phyloP scores from a whole-genome alignment of 441 rosid genomes.

The Isatis lusitanica region DNA sequence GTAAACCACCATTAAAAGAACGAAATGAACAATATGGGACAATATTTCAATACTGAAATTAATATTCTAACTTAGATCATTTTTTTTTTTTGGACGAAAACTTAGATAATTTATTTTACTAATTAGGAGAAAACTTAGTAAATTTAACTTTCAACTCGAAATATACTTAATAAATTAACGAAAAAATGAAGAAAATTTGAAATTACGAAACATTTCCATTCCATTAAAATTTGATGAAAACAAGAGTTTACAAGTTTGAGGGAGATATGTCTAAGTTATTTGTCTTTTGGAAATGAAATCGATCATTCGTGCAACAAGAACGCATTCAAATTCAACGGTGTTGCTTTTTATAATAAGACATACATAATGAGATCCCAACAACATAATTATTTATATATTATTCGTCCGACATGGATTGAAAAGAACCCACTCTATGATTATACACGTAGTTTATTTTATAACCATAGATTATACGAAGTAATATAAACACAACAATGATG shows the following conservation, averaged over 20 bases:
- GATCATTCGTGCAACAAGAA: constrained; percentile 29
- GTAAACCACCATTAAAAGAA: too few relatives aligned
- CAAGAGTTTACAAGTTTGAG: background rate
- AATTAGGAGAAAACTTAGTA: background rate
- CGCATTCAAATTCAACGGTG: constrained; percentile 17
- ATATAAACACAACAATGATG: background rate
- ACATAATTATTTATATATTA: constrained; percentile 20
- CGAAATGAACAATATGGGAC: too few relatives aligned
- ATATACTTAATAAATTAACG: background rate
- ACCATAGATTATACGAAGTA: constrained; percentile 5
- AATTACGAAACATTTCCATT: background rate
- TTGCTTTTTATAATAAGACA: constrained; percentile 25
- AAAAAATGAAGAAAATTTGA: background rate
- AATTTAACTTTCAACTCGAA: background rate
- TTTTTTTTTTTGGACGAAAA: too few relatives aligned
- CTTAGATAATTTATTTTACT: background rate
- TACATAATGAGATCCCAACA: constrained; percentile 27
- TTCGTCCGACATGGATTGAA: constrained; percentile 34
- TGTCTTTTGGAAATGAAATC: background rate
- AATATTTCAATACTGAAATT: background rate
- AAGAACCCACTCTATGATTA: constrained; percentile 29
- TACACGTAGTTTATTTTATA: background rate
- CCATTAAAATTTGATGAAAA: background rate
- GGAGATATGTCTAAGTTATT: background rate
- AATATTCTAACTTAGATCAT: background rate